phyloP scores from a whole-genome alignment of 495 filamentous ascomycete species.

The Immersiella caudata region DNA sequence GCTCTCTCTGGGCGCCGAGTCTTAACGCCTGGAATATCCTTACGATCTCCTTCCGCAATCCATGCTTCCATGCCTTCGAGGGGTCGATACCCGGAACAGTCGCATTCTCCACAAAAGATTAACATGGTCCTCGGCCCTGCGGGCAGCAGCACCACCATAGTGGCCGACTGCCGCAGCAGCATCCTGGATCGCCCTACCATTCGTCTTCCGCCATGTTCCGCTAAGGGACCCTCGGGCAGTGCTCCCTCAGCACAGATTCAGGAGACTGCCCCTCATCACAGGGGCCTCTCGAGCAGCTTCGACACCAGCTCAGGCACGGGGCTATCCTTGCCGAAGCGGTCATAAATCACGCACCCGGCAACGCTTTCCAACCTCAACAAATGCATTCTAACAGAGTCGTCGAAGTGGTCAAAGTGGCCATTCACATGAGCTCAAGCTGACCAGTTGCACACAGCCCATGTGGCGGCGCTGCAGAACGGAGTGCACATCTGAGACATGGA shows the following conservation, averaged over 20 bases:
- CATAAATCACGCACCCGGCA: background rate
- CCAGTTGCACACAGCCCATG: background rate
- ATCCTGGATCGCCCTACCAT: conserved; percentile 2
- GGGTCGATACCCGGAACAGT: conserved; percentile 9
- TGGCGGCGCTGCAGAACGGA: conserved; percentile 5
- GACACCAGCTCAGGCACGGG: background rate
- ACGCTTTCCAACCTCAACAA: background rate
- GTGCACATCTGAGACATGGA: conserved; percentile 25
- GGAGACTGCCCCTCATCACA: background rate
- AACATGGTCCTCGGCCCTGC: background rate
- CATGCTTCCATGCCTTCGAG: conserved; percentile 4
- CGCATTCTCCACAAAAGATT: conserved; percentile 17
- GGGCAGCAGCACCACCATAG: background rate
- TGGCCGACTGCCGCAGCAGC: conserved; percentile 3
- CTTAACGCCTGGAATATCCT: conserved; percentile 5
- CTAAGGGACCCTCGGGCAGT: conserved; percentile 19
- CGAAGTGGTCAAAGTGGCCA: background rate
- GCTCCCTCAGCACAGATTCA: conserved; percentile 7
- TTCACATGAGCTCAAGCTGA: background rate
- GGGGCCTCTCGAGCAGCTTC: background rate
- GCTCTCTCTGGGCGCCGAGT: background rate
- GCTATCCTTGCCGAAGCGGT: background rate
- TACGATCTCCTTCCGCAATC: conserved; percentile 12
- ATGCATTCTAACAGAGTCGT: background rate
- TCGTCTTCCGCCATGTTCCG: conserved; percentile 2